Percentiles rank a stretch among this genome's conserved stretches.
Conservation (phyloP, 2,329 filamentous ascomycete genomes). For the Colletotrichum liriopes region DNA sequence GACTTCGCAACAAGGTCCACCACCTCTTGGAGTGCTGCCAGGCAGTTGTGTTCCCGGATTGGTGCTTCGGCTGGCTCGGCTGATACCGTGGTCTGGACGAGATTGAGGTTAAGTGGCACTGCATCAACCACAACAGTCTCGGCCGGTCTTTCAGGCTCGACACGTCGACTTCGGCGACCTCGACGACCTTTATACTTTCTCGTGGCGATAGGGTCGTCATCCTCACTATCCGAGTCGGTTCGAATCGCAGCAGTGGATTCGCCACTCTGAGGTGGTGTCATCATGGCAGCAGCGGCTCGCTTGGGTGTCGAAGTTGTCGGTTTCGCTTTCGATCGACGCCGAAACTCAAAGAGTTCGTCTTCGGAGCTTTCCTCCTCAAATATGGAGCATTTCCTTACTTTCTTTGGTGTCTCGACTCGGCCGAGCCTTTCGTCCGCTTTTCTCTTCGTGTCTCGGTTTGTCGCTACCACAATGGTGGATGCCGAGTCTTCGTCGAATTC, state of each 20-base stretch:
- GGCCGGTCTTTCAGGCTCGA: not conserved
- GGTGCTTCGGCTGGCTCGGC: constrained; percentile 6
- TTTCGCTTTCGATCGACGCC: not conserved
- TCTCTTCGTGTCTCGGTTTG: constrained; percentile 11
- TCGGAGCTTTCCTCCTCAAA: not conserved
- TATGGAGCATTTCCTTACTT: not conserved
- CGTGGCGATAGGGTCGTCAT: not conserved
- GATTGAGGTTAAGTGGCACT: not conserved
- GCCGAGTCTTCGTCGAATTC: not conserved
- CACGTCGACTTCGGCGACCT: not conserved
- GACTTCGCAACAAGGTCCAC: constrained; percentile 1
- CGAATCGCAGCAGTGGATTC: not conserved
- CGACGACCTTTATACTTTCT: not conserved
- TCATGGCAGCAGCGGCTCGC: not conserved
- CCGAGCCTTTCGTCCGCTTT: not conserved
- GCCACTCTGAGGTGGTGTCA: not conserved
- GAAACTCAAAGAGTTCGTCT: not conserved
- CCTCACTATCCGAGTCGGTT: not conserved
- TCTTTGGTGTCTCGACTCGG: constrained; percentile 10
- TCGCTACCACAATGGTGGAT: not conserved
- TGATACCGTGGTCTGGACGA: not conserved
- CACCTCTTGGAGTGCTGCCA: not conserved
- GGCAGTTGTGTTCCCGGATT: not conserved
- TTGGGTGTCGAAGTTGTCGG: not conserved
- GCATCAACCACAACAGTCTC: not conserved